Conservation (phyloP, 1,139 yeast species). For the Scheffersomyces lignicola region DNA sequence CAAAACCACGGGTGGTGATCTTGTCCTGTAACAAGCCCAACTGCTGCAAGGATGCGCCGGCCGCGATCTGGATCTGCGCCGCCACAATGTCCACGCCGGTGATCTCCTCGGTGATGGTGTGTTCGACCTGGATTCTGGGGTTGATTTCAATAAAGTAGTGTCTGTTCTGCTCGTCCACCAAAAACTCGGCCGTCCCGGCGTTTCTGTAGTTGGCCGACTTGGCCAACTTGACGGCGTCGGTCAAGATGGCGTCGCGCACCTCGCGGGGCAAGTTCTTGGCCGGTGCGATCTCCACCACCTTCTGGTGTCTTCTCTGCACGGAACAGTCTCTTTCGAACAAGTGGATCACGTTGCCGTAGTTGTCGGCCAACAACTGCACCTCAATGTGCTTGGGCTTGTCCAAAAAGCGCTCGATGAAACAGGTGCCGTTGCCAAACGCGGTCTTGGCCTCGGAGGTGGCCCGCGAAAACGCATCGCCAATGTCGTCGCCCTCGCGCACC, state of each 20-base stretch:
- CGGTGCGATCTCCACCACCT: conserved; percentile 99
- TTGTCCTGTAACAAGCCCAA: conserved; percentile 91
- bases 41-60: conserved; percentile 93
- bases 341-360: conserved; percentile 92
- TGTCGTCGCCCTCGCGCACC: conserved; percentile 93
- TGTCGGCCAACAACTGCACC: conserved; percentile 93
- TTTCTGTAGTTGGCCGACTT: conserved; percentile 85
- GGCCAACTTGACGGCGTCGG: conserved; percentile 94
- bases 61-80: conserved; percentile 98
- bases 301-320: conserved; percentile 98
- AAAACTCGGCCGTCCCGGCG: conserved; percentile 98
- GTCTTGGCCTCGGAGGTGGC: conserved; percentile 94
- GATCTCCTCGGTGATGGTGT: conserved; percentile 97
- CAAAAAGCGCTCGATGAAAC: conserved; percentile 93
- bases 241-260: conserved; percentile 86
- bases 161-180: conserved; percentile 90
- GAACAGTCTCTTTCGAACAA: conserved; percentile 98
- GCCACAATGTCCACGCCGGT: conserved; percentile 98
- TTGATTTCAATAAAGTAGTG: conserved; percentile 98
- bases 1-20: conserved; percentile 95
- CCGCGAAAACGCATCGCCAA: conserved; percentile 87
- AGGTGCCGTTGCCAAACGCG: conserved; percentile 97
- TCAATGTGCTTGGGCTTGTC: conserved; percentile 97
- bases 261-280: conserved; percentile 82
- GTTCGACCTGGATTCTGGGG: conserved; percentile 99